Evolutionary conservation across 306 rosid genomes (phyloP).

Genomic region (Ormosia emarginata): DNA sequence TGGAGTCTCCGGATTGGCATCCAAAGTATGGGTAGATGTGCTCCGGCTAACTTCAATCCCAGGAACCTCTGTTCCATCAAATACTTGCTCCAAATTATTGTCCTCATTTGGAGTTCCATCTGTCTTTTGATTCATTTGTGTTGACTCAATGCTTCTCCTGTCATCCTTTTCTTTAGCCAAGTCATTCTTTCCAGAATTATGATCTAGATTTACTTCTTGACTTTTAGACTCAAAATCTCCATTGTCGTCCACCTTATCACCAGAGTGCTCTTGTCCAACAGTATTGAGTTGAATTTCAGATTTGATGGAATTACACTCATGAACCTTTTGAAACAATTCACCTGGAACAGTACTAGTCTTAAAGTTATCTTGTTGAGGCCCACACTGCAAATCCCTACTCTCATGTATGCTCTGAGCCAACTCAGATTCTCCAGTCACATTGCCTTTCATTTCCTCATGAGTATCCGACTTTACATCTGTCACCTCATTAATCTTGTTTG

Average conservation of each 20-base stretch:
- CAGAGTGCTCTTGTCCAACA: not conserved
- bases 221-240: constrained; percentile 23
- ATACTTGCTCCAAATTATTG: constrained; percentile 46
- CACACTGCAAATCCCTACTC: constrained; percentile 9
- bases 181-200: constrained; percentile 7
- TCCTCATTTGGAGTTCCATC: constrained; percentile 38
- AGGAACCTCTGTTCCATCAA: constrained; percentile 56
- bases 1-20: constrained; percentile 40
- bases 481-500: constrained; percentile 1
- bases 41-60: constrained; percentile 43
- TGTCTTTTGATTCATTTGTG: constrained; percentile 13
- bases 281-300: constrained; percentile 15
- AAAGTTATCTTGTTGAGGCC: constrained; percentile 18
- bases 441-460: constrained; percentile 10
- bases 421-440: not conserved
- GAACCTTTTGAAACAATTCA: constrained; percentile 20
- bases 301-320: constrained; percentile 8
- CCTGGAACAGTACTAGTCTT: constrained; percentile 2
- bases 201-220: constrained; percentile 23
- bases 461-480: constrained; percentile 9
- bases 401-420: constrained; percentile 4
- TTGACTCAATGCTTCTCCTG: constrained; percentile 15
- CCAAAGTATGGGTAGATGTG: constrained; percentile 30
- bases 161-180: constrained; percentile 16
- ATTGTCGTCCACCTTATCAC: constrained; percentile 9